phyloP scores from a whole-genome alignment of 1,284 basidiomycete genomes.

The Cutaneotrichosporon mucoides region DNA sequence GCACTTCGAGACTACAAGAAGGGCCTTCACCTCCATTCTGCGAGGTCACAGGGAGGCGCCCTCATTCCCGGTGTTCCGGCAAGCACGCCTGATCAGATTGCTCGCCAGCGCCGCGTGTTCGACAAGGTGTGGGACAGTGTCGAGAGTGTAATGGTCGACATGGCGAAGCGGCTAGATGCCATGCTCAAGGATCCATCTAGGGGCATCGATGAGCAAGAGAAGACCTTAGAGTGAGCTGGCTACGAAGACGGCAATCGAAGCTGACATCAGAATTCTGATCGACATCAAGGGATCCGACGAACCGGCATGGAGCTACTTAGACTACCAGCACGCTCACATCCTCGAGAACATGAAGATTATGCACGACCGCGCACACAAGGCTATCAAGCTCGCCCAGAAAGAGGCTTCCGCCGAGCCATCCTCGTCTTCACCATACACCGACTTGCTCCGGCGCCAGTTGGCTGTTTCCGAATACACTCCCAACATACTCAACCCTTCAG shows the following conservation, averaged over 20 bases:
- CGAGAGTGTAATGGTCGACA: slow-evolving; percentile 89
- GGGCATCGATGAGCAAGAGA: slow-evolving; percentile 90
- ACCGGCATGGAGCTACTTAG: slow-evolving; percentile 90
- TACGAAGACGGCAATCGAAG: not conserved
- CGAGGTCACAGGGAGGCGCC: slow-evolving; percentile 68
- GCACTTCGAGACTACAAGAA: slow-evolving; percentile 97
- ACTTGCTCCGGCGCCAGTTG: slow-evolving; percentile 33
- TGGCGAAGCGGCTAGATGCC: slow-evolving; percentile 71
- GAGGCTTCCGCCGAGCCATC: slow-evolving; percentile 23
- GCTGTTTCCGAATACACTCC: slow-evolving; percentile 23
- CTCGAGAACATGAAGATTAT: slow-evolving; percentile 69
- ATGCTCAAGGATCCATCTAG: slow-evolving; percentile 71
- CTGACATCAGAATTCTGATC: slow-evolving; percentile 64
- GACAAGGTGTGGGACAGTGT: slow-evolving; percentile 96
- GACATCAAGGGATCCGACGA: slow-evolving; percentile 73
- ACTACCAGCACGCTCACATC: slow-evolving; percentile 84
- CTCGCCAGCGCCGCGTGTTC: slow-evolving; percentile 84
- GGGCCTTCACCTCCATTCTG: slow-evolving; percentile 81
- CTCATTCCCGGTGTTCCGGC: slow-evolving; percentile 57
- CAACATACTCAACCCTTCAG: slow-evolving; percentile 50
- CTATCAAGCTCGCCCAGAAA: slow-evolving; percentile 53
- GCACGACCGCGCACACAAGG: slow-evolving; percentile 58
- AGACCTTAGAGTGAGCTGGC: slow-evolving; percentile 79
- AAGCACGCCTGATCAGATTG: slow-evolving; percentile 55
- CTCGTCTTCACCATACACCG: slow-evolving; percentile 26